Conservation (phyloP, 2,329 filamentous ascomycete species). For the Capronia americana region DNA sequence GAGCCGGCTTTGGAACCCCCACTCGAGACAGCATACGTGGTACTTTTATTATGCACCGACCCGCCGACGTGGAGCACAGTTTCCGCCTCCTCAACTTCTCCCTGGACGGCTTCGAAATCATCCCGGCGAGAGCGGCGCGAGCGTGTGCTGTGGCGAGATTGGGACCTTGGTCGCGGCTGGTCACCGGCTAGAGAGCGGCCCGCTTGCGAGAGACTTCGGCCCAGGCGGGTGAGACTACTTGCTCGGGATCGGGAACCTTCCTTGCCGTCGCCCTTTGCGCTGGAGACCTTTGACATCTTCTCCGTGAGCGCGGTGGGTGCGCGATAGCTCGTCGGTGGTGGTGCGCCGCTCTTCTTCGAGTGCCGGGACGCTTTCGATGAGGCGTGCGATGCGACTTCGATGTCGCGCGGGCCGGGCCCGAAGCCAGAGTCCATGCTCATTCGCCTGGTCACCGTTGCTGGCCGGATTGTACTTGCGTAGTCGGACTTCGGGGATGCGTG, state of each 20-base stretch:
- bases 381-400: constrained; percentile 14
- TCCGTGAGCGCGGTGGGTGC: constrained; percentile 38
- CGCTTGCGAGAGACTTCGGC: constrained; percentile 11
- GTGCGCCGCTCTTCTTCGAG: constrained; percentile 19
- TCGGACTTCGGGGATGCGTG: constrained; percentile 17
- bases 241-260: constrained; percentile 21
- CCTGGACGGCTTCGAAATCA: constrained; percentile 24
- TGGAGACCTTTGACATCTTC: constrained; percentile 14
- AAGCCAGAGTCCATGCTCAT: constrained; percentile 32
- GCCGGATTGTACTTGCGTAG: constrained; percentile 27
- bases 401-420: constrained; percentile 22
- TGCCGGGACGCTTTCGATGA: constrained; percentile 25
- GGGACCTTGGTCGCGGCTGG: constrained; percentile 21
- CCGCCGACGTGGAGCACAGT: constrained; percentile 28
- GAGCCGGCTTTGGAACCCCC: constrained; percentile 12
- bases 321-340: constrained; percentile 37
- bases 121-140: constrained; percentile 29
- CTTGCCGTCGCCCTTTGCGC: constrained; percentile 4
- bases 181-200: constrained; percentile 1
- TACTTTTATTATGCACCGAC: background rate
- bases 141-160: constrained; percentile 17
- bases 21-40: background rate
- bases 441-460: constrained; percentile 19
- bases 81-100: constrained; percentile 22
- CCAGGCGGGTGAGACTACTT: constrained; percentile 15